Evolutionary conservation across 495 filamentous ascomycete species (phyloP).

Genomic region (Hyaloscypha variabilis): DNA sequence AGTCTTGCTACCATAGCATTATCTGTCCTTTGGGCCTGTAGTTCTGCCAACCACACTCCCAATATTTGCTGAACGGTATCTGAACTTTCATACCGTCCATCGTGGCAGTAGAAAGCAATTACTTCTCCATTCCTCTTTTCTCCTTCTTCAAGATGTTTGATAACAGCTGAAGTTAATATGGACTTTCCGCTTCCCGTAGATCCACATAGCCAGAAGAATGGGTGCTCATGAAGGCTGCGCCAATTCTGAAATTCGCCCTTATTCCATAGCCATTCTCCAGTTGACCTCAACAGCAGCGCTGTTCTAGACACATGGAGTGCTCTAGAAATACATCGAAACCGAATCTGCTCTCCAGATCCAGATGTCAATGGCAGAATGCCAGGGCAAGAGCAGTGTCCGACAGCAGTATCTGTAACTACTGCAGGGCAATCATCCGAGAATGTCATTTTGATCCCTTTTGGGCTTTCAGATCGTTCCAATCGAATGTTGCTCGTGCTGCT

Average conservation of each 20-base stretch:
- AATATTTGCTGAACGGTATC: conserved; percentile 6
- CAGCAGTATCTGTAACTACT: conserved; percentile 5
- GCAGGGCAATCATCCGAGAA: conserved; percentile 5
- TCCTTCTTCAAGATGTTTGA: conserved; percentile 3
- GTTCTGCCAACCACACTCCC: conserved; percentile 4
- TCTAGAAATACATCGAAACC: conserved; percentile 9
- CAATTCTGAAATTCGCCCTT: conserved; percentile 1
- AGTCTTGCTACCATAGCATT: conserved; percentile 13
- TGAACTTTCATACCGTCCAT: conserved; percentile 4
- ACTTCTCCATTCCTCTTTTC: conserved; percentile 4
- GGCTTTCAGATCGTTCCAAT: neutral
- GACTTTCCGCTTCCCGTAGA: conserved; percentile 3
- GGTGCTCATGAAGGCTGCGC: conserved; percentile 1
- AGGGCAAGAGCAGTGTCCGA: neutral
- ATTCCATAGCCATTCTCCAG: conserved; percentile 7
- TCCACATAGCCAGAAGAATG: neutral
- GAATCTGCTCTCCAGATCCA: neutral
- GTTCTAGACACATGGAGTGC: conserved; percentile 11
- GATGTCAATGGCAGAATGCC: neutral
- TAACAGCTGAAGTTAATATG: conserved; percentile 10
- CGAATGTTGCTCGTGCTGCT: neutral
- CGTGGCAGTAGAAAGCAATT: conserved; percentile 3
- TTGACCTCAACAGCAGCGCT: conserved; percentile 2
- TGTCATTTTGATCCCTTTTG: neutral
- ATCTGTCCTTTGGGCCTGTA: conserved; percentile 5